Conservation (phyloP, 768 basidiomycete genomes). For the Amanita inopinata region DNA sequence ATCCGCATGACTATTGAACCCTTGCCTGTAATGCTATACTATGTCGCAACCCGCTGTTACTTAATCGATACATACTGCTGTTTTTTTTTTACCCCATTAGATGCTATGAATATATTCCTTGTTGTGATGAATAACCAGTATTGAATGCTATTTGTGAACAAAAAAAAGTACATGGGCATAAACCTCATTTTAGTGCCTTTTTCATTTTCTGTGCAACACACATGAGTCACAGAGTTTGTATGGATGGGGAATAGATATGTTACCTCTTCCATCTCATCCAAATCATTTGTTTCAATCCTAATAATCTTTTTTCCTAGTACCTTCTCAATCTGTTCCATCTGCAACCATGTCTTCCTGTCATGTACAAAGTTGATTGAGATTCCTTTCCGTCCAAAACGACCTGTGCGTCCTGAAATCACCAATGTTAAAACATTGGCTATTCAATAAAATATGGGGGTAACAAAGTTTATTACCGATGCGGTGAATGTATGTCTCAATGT, state of each 20-base stretch:
- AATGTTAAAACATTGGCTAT: conserved; percentile 1
- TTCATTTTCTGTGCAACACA: conserved; percentile 59
- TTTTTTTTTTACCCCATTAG: conserved; percentile 1
- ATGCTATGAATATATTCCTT: background rate
- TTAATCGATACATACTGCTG: background rate
- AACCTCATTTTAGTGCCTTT: conserved; percentile 51
- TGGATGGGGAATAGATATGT: conserved; percentile 15
- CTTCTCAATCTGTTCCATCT: conserved; percentile 87
- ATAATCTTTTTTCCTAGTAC: conserved; percentile 70
- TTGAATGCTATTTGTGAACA: background rate
- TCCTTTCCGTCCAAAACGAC: conserved; percentile 94
- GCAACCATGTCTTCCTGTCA: conserved; percentile 74
- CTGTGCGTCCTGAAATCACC: conserved; percentile 70
- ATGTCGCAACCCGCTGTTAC: background rate
- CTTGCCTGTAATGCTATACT: conserved; percentile 6
- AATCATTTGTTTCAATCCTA: conserved; percentile 79
- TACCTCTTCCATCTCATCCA: conserved; percentile 93
- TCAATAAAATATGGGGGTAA: background rate
- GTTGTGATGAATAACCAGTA: background rate
- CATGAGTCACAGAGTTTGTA: background rate
- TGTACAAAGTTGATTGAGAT: conserved; percentile 98
- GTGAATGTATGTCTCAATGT: conserved; percentile 96
- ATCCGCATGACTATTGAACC: conserved; percentile 17
- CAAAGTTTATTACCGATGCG: conserved; percentile 66
- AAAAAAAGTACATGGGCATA: background rate